These are phyloP conservation scores for Oldenlandia corymbosa DNA, from an alignment of 257 asterid genomes.

Conservation along the genomic window DNA sequence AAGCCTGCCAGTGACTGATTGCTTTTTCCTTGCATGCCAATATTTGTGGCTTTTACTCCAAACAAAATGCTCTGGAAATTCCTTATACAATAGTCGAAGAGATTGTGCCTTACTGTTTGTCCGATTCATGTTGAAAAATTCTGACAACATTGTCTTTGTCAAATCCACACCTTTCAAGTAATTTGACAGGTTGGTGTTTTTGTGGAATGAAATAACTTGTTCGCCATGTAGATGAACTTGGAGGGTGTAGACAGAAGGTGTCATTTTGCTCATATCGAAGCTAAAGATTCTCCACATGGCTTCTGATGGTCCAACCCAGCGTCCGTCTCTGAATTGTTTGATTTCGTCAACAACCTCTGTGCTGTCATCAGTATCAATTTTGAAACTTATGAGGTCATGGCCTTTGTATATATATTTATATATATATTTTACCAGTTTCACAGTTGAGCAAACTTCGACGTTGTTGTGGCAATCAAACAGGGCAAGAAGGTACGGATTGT, in stretches of 20 bases:
- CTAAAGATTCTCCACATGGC: background rate
- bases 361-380: background rate
- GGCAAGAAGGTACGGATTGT: too few relatives aligned
- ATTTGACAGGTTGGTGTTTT: background rate
- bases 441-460: too few relatives aligned
- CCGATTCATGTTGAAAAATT: background rate
- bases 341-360: background rate
- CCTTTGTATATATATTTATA: too few relatives aligned
- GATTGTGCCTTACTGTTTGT: background rate
- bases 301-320: background rate
- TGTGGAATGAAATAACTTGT: background rate
- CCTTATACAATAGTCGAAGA: background rate
- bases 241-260: background rate
- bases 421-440: too few relatives aligned
- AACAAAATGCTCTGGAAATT: background rate
- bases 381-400: too few relatives aligned
- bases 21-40: background rate
- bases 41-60: background rate
- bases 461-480: too few relatives aligned
- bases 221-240: background rate
- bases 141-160: background rate
- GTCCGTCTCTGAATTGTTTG: background rate
- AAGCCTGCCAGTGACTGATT: too few relatives aligned
- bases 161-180: too few relatives aligned
- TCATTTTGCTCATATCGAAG: too few relatives aligned